Base-by-base conservation (phyloP, 164 flowering plant species). In the Tinospora cordifolia region DNA sequence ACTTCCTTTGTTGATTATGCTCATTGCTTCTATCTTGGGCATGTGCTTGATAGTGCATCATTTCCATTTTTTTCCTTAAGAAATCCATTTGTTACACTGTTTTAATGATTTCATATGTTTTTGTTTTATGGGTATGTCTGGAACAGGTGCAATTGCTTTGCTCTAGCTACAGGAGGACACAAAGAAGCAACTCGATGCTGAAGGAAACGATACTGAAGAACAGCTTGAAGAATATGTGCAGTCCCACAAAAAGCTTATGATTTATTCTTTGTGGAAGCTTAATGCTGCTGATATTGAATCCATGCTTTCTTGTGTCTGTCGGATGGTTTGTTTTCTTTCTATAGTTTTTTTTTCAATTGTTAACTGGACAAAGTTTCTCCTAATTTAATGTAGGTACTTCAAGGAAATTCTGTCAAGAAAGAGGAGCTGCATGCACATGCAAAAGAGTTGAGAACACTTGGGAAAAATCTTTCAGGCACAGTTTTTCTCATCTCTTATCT, bases 281-380 rank as follows among this genome's bases (percentile, higher is more conserved):
- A n/a, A n/a, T n/a, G n/a, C n/a, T n/a, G n/a, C n/a, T 71, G 99
- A 94, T 70, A 92, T 94, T 74, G 99, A 94, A 84, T 91, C 88
- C 22, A 94, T 98, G 63, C 92, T 92, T 71, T 89, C 96, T 46
- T 96, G 90, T 75, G 99, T 94, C 74, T 94, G 99, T 78, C 97
- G 86, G 69, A 87, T 89, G 99, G 99, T 94, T 79, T 71, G 81
- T 74, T 72, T 63, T 44, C 10, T 30, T 21, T 63, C 49, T 72
- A 40, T 15, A 2, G 27, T 17, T 69, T 19, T n/a, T n/a, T 21
- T 1, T 30, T 36, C 40, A 7, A 44, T 47, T 74, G 63, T 73
- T 65, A 46, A 12, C 9, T 25, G 21, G 44, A 24, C 68, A 22
- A 36, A 27, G 30, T 38, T 34, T 7, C 38, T 69, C 64, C 63